These are phyloP conservation scores for Cupressus sempervirens DNA, from an alignment of 75 land plant genomes.

Conservation along the genomic window DNA sequence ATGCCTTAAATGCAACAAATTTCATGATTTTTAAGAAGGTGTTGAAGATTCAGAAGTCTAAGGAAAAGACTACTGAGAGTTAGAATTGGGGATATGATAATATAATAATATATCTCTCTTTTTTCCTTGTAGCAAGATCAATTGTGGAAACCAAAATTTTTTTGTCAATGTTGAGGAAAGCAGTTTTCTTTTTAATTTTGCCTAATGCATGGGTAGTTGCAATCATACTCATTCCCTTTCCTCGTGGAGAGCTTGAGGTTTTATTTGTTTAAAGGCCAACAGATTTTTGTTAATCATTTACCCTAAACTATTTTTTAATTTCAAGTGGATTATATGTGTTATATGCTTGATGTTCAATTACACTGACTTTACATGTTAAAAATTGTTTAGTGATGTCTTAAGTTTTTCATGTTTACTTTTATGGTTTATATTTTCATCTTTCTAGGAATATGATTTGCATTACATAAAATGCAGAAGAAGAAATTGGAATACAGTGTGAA, in stretches of 20 bases:
- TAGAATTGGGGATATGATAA: neutral
- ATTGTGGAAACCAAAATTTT: neutral
- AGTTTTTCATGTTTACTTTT: neutral
- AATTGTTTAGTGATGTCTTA: neutral
- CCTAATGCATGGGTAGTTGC: neutral
- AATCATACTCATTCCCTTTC: neutral
- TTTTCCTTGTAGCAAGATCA: neutral
- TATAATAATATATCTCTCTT: too few species aligned
- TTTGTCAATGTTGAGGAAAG: neutral
- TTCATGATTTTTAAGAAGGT: conserved; percentile 79
- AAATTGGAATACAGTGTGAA: neutral
- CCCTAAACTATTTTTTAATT: neutral
- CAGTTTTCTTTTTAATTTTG: neutral
- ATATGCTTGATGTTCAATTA: neutral
- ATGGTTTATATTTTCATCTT: neutral
- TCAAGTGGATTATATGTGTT: neutral
- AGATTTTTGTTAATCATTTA: neutral
- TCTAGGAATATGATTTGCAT: neutral
- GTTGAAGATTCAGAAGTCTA: conserved; percentile 60
- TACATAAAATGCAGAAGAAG: neutral
- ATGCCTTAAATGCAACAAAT: too few species aligned
- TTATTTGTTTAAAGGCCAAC: neutral
- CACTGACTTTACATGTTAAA: neutral
- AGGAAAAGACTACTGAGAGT: conserved; percentile 56
- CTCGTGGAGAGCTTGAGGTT: neutral